Conservation (phyloP, 176 grass and related monocot genomes). For the Stipa capillata region DNA sequence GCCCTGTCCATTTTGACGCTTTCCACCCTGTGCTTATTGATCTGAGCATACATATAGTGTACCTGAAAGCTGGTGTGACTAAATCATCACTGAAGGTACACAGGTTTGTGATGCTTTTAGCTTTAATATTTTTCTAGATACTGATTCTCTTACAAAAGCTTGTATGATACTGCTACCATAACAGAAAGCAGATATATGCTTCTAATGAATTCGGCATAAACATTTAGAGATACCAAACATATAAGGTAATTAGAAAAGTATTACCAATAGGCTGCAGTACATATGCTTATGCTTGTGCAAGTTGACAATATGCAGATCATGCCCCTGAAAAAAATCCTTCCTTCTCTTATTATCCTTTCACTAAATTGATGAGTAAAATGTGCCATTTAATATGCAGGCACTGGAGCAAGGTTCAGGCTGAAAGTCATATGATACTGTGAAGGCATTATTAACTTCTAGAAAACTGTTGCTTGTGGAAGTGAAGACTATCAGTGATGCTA, state of each 20-base stretch:
- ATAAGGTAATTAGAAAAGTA: neutral
- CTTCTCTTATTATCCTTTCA: neutral
- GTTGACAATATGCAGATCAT: neutral
- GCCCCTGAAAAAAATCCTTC: neutral
- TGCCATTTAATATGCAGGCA: slow-evolving; percentile 23
- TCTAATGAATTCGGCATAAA: neutral
- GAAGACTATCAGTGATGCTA: slow-evolving; percentile 58
- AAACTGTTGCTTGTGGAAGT: slow-evolving; percentile 66
- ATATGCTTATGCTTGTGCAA: neutral
- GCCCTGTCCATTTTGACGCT: slow-evolving; percentile 88
- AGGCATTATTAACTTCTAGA: slow-evolving; percentile 60
- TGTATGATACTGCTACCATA: neutral
- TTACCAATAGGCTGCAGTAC: neutral
- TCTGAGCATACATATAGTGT: slow-evolving; percentile 73
- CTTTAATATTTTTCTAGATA: slow-evolving; percentile 19
- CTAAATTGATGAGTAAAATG: slow-evolving; percentile 6
- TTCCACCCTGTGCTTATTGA: slow-evolving; percentile 86
- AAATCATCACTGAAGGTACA: slow-evolving; percentile 61
- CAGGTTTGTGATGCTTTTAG: slow-evolving; percentile 71
- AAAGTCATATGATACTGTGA: slow-evolving; percentile 56
- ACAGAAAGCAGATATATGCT: neutral
- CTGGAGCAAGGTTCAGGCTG: slow-evolving; percentile 38
- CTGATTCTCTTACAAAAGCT: neutral
- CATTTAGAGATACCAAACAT: neutral
- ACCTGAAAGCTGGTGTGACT: slow-evolving; percentile 58